Base-by-base conservation (phyloP, 257 asterid genomes). In the Gentiana dahurica region DNA sequence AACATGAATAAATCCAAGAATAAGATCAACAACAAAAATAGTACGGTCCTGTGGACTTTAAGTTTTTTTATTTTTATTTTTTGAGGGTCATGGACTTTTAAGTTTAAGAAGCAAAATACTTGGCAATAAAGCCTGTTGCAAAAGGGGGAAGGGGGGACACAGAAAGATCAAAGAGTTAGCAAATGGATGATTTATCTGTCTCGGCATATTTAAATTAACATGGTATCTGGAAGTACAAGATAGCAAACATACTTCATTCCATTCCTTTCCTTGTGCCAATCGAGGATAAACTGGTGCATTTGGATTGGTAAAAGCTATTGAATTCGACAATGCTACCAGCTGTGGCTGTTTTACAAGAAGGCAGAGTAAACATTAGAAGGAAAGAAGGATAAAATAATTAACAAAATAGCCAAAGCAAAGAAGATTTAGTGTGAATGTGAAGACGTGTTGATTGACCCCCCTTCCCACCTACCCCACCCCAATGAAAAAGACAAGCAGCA, bases 201-300 rank as follows among this genome's bases (percentile, higher is more conserved):
- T 41, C 46, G 9, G 9, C 6, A 10, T 41, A 41, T 41, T 41
- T 41, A 41, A 0, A 41, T 2, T 41, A 41, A 41, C 46, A 41
- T 5, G 46, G 6, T 41, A 7, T 0, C 10, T 12, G 35, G 58
- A 53, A 11, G 36, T 39, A 12, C 45, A 41, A 41, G 45, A 38
- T 43, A 36, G 41, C 15, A 38, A 69, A 67, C 89, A 71, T 75
- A 87, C 98, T 83, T 85, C 95, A 63, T 92, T 66, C 98, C 98
- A 92, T 12, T 64, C 55, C 67, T 79, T 85, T 60, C 97, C 98
- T 65, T 92, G 98, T 0, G 98, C 95, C 56, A 92, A 77, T 62
- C 98, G 94, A 0, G 98, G 98, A 69, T 92, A 92, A 47, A 87
- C 78, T 64, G 98, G 98, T 10, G 83, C 94, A 38, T 92, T 79